A percentile compares a stretch with the other conserved stretches of the same genome.
Evolutionary conservation across 139 green algal species (phyloP).

Genomic region (Chlorella sp.): DNA sequence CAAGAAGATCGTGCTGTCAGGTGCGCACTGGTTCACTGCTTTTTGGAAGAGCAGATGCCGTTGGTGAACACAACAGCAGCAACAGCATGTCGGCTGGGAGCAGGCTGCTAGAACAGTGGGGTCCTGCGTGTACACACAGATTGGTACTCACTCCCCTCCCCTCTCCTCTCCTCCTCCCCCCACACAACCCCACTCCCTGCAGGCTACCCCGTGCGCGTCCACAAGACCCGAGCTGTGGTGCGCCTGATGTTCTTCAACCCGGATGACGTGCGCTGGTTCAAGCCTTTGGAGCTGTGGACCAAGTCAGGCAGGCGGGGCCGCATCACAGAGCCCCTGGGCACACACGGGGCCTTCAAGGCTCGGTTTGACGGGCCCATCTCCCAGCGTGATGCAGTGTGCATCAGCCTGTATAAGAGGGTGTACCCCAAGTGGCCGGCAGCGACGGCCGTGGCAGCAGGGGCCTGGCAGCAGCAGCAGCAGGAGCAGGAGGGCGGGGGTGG

Average conservation of each 20-base stretch:
- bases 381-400: slow-evolving; percentile 89
- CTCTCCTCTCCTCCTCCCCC: no score
- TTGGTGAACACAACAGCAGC: no score
- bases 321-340: slow-evolving; percentile 90
- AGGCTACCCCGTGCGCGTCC: slow-evolving; percentile 78
- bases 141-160: no score
- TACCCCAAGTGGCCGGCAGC: slow-evolving; percentile 89
- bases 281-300: slow-evolving; percentile 77
- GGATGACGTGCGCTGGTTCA: slow-evolving; percentile 79
- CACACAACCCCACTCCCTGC: no score
- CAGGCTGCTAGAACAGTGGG: no score
- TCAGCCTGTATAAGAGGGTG: slow-evolving; percentile 91
- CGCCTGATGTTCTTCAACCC: slow-evolving; percentile 93
- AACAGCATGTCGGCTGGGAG: no score
- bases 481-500: no score
- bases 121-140: no score
- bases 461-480: no score
- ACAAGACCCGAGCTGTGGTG: slow-evolving; percentile 88
- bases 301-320: slow-evolving; percentile 80
- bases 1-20: slow-evolving; percentile 82
- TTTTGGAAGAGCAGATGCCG: no score
- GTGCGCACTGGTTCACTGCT: no score
- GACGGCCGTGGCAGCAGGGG: no score
- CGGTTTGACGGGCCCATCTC: slow-evolving; percentile 83
- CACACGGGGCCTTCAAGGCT: slow-evolving; percentile 92